Evolutionary conservation across 1,284 basidiomycete genomes (phyloP).

Genomic region (Gymnopus androsaceus): DNA sequence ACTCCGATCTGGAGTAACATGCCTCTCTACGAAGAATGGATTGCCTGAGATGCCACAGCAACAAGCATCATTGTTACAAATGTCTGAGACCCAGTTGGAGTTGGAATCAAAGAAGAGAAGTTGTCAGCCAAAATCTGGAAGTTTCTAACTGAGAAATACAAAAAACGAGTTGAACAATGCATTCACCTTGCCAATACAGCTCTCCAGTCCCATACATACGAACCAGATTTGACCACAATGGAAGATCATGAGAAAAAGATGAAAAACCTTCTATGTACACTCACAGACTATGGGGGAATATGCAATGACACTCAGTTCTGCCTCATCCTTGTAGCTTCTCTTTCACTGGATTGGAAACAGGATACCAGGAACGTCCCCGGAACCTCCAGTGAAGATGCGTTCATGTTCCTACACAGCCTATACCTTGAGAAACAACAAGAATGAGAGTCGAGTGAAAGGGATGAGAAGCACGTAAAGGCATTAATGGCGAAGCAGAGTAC

Average conservation of each 20-base stretch:
- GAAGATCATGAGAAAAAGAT: background rate
- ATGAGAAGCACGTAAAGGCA: background rate
- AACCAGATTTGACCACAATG: background rate
- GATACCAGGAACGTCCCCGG: background rate
- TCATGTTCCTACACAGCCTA: background rate
- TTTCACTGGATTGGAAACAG: background rate
- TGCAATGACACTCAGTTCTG: background rate
- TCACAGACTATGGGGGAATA: background rate
- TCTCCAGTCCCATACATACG: background rate
- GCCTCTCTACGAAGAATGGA: background rate
- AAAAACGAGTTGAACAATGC: background rate
- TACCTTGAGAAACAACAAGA: background rate
- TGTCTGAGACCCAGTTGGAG: background rate
- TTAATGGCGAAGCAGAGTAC: background rate
- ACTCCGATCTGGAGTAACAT: background rate
- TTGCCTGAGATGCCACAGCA: background rate
- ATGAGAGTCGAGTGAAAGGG: background rate
- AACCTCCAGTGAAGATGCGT: background rate
- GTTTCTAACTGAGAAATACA: background rate
- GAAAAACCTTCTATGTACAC: background rate
- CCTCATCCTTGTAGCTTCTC: background rate
- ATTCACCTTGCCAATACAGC: background rate
- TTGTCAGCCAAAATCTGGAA: background rate
- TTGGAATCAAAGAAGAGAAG: background rate
- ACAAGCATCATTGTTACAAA: background rate